These are phyloP conservation scores for Dioscorea dumetorum DNA, from an alignment of 106 monocot species.

Conservation along the genomic window DNA sequence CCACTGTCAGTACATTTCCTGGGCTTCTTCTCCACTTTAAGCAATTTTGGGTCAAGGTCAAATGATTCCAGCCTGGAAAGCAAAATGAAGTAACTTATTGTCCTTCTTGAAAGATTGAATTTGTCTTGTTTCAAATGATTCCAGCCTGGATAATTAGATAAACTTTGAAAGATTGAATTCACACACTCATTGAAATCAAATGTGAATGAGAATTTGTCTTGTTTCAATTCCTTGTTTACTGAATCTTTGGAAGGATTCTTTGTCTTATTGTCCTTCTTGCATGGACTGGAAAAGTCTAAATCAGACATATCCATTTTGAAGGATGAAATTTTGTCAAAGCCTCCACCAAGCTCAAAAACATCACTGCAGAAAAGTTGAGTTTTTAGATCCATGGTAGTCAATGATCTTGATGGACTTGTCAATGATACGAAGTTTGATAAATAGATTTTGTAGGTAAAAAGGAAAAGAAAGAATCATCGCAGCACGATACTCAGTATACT, in stretches of 20 bases:
- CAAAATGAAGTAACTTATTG: no score
- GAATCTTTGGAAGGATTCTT: constrained; percentile 34
- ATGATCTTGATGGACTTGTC: neutral
- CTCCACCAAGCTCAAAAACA: constrained; percentile 71
- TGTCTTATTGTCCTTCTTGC: constrained; percentile 40
- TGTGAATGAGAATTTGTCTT: constrained; percentile 61
- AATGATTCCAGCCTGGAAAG: constrained; percentile 61
- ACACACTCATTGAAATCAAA: constrained; percentile 91
- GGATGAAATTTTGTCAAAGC: constrained; percentile 79
- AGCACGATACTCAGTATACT: constrained; percentile 6
- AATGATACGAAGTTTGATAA: no score
- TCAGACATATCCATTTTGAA: constrained; percentile 86
- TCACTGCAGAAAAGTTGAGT: constrained; percentile 39
- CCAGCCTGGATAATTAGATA: neutral
- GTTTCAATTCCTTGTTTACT: constrained; percentile 36
- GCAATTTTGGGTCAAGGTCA: constrained; percentile 51
- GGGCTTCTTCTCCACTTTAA: constrained; percentile 21
- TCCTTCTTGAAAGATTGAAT: no score
- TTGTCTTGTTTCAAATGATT: no score
- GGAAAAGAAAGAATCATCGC: neutral
- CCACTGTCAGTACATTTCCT: constrained; percentile 16
- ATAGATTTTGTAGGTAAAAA: neutral
- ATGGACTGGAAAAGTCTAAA: constrained; percentile 67
- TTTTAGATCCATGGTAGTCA: neutral
- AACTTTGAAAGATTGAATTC: neutral